Evolutionary conservation across 257 asterid species (phyloP).

Genomic region (Mentha longifolia): DNA sequence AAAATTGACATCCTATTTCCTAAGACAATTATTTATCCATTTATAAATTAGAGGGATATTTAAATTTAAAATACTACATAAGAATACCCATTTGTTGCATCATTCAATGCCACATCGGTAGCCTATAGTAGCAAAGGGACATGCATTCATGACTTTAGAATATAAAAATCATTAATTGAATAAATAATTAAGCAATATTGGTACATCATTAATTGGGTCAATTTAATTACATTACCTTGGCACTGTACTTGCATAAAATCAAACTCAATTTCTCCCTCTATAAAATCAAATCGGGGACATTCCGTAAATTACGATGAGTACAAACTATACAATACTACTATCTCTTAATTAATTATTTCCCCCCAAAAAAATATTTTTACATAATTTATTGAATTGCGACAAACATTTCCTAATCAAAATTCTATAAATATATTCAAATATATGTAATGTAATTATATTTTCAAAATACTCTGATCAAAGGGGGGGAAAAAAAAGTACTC

Average conservation of each 20-base stretch:
- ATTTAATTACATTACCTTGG: background rate
- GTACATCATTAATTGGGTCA: background rate
- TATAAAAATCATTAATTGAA: background rate
- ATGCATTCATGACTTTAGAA: background rate
- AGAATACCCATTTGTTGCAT: background rate
- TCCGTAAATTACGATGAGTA: background rate
- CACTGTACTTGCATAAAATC: background rate
- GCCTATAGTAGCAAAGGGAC: background rate
- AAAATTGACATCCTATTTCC: no score
- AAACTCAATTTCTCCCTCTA: background rate
- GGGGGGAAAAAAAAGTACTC: no score
- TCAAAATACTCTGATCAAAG: no score
- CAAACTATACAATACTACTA: background rate
- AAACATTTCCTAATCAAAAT: background rate
- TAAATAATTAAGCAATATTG: background rate
- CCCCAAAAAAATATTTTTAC: no score
- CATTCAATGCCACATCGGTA: background rate
- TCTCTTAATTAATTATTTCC: no score
- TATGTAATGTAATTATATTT: background rate
- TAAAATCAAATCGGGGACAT: background rate
- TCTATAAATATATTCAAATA: no score
- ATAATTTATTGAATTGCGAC: no score
- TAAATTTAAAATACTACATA: no score
- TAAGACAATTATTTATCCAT: no score
- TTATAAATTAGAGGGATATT: no score